phyloP scores from a whole-genome alignment of 345 rosid genomes.

The Eutrema yunnanense region DNA sequence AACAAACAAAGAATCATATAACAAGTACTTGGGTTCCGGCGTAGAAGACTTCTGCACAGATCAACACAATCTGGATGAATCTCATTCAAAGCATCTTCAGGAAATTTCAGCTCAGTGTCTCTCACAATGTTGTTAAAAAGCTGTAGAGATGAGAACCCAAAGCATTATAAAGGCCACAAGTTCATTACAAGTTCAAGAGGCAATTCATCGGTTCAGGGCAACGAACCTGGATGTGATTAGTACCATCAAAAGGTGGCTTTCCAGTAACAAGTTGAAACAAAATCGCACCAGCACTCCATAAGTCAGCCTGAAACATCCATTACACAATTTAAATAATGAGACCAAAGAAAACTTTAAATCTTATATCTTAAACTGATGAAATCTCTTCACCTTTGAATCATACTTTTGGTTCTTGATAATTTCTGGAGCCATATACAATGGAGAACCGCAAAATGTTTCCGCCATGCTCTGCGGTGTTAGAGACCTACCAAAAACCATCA shows the following conservation, averaged over 20 bases:
- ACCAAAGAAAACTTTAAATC: neutral
- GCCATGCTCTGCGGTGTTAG: constrained; percentile 63
- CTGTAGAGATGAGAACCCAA: constrained; percentile 36
- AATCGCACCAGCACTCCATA: constrained; percentile 91
- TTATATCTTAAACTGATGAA: neutral
- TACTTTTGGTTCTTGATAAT: constrained; percentile 70
- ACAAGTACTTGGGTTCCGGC: constrained; percentile 55
- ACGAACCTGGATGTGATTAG: constrained; percentile 59
- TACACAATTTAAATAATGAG: neutral
- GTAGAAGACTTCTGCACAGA: constrained; percentile 66
- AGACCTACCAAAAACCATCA: constrained; percentile 39
- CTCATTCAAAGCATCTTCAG: constrained; percentile 45
- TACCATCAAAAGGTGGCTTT: constrained; percentile 74
- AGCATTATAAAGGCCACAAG: neutral
- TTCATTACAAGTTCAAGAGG: constrained; percentile 11
- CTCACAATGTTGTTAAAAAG: constrained; percentile 69
- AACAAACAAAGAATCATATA: constrained; percentile 2
- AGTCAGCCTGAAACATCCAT: constrained; percentile 53
- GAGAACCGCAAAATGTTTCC: constrained; percentile 76
- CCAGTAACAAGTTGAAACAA: constrained; percentile 80
- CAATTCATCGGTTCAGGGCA: neutral
- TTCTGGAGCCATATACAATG: constrained; percentile 91
- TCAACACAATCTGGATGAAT: constrained; percentile 71
- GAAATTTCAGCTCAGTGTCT: constrained; percentile 66
- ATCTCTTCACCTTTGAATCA: constrained; percentile 72